These are phyloP conservation scores for Salicornia ramosissima DNA, from an alignment of 148 eudicot genomes.

Conservation along the genomic window DNA sequence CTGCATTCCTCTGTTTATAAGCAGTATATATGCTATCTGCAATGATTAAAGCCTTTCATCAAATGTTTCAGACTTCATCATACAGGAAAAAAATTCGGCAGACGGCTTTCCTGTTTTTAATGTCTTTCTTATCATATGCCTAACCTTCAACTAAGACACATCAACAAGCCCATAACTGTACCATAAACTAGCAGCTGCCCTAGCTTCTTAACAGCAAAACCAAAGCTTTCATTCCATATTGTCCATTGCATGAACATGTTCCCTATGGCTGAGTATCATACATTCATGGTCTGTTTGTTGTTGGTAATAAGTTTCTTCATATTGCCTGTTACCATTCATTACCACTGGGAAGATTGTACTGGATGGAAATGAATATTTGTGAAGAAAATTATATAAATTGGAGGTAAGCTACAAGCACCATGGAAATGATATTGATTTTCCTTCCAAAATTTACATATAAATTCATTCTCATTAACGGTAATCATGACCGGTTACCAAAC, in stretches of 20 bases:
- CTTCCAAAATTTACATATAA: no score
- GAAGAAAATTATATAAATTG: no score
- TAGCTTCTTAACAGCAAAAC: not conserved
- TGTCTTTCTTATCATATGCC: conserved; percentile 1
- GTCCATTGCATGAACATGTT: not conserved
- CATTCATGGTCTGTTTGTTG: no score
- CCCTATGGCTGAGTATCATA: not conserved
- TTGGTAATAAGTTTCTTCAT: no score
- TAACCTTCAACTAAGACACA: not conserved
- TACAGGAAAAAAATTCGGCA: not conserved
- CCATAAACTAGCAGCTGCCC: no score
- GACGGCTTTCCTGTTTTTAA: not conserved
- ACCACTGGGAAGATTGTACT: no score
- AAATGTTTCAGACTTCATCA: not conserved
- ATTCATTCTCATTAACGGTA: no score
- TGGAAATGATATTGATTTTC: no score
- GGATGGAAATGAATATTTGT: no score
- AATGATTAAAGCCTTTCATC: not conserved
- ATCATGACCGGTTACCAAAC: no score
- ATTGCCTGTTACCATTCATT: no score
- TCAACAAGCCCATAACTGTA: not conserved
- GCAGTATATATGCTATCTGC: not conserved
- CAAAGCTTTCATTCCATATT: not conserved
- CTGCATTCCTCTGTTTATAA: not conserved
- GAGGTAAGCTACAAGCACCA: no score